These are phyloP conservation scores for Juncus inflexus DNA, from an alignment of 176 grass and related monocot species.

Conservation along the genomic window DNA sequence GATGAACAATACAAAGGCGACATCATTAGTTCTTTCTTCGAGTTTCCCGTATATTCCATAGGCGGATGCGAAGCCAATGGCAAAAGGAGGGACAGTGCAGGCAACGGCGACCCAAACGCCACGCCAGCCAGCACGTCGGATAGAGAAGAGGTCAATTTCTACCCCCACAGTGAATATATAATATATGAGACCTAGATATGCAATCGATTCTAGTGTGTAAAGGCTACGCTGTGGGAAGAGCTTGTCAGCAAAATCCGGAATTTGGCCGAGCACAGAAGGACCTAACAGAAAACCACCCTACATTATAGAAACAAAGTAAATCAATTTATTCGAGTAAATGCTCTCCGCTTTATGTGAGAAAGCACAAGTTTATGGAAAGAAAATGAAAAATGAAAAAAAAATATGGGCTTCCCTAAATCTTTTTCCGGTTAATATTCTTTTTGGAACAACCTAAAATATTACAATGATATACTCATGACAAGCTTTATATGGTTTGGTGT, in stretches of 20 bases:
- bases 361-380: background rate
- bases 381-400: too few species aligned
- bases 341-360: conserved; percentile 29
- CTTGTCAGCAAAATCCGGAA: conserved; percentile 28
- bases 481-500: too few species aligned
- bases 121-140: conserved; percentile 27
- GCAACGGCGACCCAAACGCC: conserved; percentile 51
- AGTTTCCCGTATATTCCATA: background rate
- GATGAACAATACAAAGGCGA: conserved; percentile 55
- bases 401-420: too few species aligned
- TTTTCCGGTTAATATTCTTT: too few species aligned
- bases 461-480: too few species aligned
- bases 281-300: conserved; percentile 52
- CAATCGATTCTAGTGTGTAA: conserved; percentile 55
- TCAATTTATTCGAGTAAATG: conserved; percentile 37
- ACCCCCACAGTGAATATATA: conserved; percentile 62
- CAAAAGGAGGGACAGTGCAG: conserved; percentile 45
- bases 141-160: conserved; percentile 45
- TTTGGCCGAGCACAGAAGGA: conserved; percentile 49
- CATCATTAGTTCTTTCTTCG: background rate
- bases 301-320: conserved; percentile 31
- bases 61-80: conserved; percentile 32
- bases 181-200: conserved; percentile 65
- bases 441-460: too few species aligned
- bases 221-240: conserved; percentile 56